These are phyloP conservation scores for Clohesyomyces aquaticus DNA, from an alignment of 495 filamentous ascomycete genomes.

Conservation along the genomic window DNA sequence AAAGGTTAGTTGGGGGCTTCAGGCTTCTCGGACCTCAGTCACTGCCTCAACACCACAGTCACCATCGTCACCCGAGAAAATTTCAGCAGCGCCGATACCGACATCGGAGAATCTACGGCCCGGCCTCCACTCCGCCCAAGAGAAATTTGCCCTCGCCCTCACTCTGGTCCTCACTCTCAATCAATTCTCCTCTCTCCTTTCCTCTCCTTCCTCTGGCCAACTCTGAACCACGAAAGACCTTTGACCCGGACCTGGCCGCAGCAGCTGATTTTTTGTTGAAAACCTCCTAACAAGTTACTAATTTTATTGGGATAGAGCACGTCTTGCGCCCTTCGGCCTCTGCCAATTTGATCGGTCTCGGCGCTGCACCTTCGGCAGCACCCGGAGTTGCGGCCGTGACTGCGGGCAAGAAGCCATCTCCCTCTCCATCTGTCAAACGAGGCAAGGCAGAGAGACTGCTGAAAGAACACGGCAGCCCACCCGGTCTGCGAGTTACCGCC, in stretches of 20 bases:
- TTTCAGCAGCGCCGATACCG: too few relatives aligned
- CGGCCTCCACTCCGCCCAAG: neutral
- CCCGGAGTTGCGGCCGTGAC: conserved; percentile 11
- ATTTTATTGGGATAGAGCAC: conserved; percentile 32
- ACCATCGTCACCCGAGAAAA: neutral
- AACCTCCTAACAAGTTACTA: neutral
- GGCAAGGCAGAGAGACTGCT: conserved; percentile 53
- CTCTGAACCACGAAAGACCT: too few relatives aligned
- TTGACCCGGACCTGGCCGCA: too few relatives aligned
- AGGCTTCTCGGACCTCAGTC: neutral
- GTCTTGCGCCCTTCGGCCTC: conserved; percentile 41
- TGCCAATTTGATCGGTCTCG: conserved; percentile 15
- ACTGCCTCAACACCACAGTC: neutral
- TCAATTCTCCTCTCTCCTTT: too few relatives aligned
- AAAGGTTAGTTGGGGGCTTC: conserved; percentile 39
- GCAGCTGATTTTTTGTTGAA: too few relatives aligned
- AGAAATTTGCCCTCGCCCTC: neutral
- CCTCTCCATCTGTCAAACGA: conserved; percentile 48
- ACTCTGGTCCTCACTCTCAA: too few relatives aligned
- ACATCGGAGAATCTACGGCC: too few relatives aligned
- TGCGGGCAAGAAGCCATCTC: conserved; percentile 43
- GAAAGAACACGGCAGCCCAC: conserved; percentile 63
- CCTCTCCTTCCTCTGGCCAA: too few relatives aligned
- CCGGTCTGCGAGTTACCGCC: conserved; percentile 65
- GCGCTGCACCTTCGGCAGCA: neutral